These are phyloP conservation scores for Cucurbita maxima DNA, from an alignment of 306 rosid genomes.

Conservation along the genomic window DNA sequence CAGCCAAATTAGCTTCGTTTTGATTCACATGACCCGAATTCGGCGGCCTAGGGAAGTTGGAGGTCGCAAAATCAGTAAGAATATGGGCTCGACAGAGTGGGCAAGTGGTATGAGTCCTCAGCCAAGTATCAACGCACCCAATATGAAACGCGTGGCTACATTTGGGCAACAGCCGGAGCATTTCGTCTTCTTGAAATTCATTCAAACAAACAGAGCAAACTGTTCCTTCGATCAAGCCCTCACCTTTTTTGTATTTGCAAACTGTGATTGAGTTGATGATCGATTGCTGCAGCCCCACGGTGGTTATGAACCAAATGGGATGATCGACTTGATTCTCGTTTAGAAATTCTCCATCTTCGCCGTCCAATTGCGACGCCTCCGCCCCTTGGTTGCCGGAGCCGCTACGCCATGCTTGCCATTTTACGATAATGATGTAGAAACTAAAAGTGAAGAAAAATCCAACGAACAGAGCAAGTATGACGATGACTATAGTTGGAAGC, in stretches of 20 bases:
- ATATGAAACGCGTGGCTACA: slow-evolving; percentile 3
- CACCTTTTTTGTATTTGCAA: neutral
- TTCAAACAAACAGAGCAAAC: slow-evolving; percentile 4
- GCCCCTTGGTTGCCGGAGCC: slow-evolving; percentile 5
- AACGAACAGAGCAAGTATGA: slow-evolving; percentile 22
- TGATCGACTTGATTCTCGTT: slow-evolving; percentile 22
- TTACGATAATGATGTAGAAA: slow-evolving; percentile 35
- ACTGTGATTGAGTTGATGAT: neutral
- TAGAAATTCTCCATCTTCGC: slow-evolving; percentile 23
- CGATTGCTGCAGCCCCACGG: neutral
- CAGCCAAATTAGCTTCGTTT: slow-evolving; percentile 5
- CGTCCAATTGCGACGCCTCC: slow-evolving; percentile 12
- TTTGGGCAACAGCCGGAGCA: neutral
- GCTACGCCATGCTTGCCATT: slow-evolving; percentile 31
- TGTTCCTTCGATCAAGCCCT: neutral
- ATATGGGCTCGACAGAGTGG: neutral
- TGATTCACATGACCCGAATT: slow-evolving; percentile 12
- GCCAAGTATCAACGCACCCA: neutral
- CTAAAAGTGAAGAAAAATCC: slow-evolving; percentile 22
- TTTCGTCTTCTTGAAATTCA: neutral
- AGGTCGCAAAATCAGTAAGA: neutral
- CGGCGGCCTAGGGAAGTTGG: slow-evolving; percentile 5
- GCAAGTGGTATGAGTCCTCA: neutral
- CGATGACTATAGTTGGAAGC: slow-evolving; percentile 29
- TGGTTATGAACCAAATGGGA: neutral